These are phyloP conservation scores for Gonapodya sp. DNA, from an alignment of 192 early-diverging fungal genomes.

Conservation along the genomic window DNA sequence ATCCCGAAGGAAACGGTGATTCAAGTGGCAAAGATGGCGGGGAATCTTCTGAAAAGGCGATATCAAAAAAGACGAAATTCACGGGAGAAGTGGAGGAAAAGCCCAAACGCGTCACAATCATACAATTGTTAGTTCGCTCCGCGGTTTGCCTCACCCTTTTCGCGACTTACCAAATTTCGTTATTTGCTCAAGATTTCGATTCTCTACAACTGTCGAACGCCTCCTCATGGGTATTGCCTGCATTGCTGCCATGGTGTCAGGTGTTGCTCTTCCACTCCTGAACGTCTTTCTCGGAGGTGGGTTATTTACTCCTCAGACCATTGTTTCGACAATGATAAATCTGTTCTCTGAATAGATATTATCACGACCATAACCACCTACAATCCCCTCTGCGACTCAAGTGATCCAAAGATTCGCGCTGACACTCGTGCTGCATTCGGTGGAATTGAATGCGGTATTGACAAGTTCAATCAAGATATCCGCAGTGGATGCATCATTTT, in stretches of 20 bases:
- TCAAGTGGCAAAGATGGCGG: background rate
- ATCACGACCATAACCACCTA: background rate
- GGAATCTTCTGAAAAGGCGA: background rate
- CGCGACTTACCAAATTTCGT: background rate
- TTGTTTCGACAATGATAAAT: too few species aligned
- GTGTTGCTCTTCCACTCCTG: background rate
- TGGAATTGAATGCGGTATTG: background rate
- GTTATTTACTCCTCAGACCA: background rate
- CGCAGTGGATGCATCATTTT: background rate
- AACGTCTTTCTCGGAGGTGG: background rate
- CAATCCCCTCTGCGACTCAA: background rate
- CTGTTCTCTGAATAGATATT: background rate
- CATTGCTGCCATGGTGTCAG: background rate
- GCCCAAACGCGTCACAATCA: background rate
- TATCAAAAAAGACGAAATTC: background rate
- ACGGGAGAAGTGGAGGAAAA: background rate
- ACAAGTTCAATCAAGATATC: background rate
- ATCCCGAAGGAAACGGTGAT: background rate
- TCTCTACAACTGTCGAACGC: background rate
- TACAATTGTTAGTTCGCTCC: background rate
- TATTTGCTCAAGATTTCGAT: background rate
- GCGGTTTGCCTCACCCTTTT: background rate
- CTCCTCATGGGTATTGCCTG: background rate
- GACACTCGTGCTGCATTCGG: background rate
- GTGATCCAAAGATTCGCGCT: background rate